Evolutionary conservation across 2,329 filamentous ascomycete species (phyloP).

Genomic region (Xylariaceae sp.): DNA sequence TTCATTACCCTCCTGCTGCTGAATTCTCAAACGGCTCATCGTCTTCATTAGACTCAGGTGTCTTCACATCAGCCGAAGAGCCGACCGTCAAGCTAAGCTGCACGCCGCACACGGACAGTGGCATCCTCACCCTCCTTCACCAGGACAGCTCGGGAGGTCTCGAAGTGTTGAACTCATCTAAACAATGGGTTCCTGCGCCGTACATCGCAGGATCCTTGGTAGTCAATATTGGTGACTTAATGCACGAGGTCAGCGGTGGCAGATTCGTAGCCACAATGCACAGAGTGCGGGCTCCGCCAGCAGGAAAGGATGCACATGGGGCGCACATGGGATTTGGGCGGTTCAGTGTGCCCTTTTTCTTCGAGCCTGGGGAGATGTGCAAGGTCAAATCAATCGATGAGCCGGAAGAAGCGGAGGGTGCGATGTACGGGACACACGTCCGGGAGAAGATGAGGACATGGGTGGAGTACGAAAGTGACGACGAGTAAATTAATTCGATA

Average conservation of each 20-base stretch:
- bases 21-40: background rate
- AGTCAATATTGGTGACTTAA: conserved; percentile 4
- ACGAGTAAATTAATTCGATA: too few relatives aligned
- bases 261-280: background rate
- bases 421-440: background rate
- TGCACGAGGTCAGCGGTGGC: background rate
- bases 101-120: conserved; percentile 2
- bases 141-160: conserved; percentile 1
- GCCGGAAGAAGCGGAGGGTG: background rate
- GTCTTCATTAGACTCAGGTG: background rate
- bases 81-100: background rate
- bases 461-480: background rate
- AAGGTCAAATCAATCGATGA: background rate
- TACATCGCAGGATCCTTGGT: background rate
- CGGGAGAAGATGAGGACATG: background rate
- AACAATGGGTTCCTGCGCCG: background rate
- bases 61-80: background rate
- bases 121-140: conserved; percentile 1
- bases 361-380: background rate
- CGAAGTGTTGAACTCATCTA: conserved; percentile 1
- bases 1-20: background rate
- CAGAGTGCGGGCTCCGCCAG: background rate
- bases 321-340: background rate
- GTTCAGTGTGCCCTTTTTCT: conserved; percentile 1
- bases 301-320: background rate